These are phyloP conservation scores for Botrytis medusae DNA, from an alignment of 2,329 filamentous ascomycete genomes.

Conservation along the genomic window DNA sequence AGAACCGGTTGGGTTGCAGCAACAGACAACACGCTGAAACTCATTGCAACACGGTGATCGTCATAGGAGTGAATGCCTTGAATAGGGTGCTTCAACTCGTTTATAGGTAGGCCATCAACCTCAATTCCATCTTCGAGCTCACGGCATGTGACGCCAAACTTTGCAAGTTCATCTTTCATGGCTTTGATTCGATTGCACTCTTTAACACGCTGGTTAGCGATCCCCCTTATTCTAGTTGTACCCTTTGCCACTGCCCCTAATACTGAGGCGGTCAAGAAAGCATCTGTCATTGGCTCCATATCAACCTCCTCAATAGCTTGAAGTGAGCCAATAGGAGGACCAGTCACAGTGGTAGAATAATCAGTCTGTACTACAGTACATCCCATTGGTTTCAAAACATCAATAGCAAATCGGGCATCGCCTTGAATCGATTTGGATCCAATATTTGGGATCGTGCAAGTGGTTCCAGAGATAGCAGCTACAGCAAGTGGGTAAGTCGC, in stretches of 20 bases:
- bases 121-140: conserved; percentile 96
- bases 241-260: conserved; percentile 85
- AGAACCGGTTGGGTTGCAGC: conserved; percentile 70
- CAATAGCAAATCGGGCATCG: conserved; percentile 89
- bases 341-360: conserved; percentile 87
- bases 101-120: conserved; percentile 54
- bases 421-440: conserved; percentile 89
- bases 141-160: conserved; percentile 83
- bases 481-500: conserved; percentile 94
- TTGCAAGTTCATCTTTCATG: conserved; percentile 92
- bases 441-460: conserved; percentile 94
- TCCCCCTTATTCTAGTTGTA: conserved; percentile 84
- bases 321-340: conserved; percentile 72
- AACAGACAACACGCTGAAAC: conserved; percentile 85
- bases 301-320: conserved; percentile 79
- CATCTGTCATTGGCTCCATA: conserved; percentile 99
- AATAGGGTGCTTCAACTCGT: conserved; percentile 54
- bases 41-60: conserved; percentile 97
- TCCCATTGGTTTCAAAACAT: conserved; percentile 90
- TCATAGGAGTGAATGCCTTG: conserved; percentile 87
- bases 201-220: conserved; percentile 96
- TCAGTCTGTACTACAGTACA: conserved; percentile 83
- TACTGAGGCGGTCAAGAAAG: conserved; percentile 92
- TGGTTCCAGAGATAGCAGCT: conserved; percentile 92
- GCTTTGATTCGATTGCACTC: conserved; percentile 96